Evolutionary conservation across 345 rosid genomes (phyloP).

Genomic region (Durio zibethinus): DNA sequence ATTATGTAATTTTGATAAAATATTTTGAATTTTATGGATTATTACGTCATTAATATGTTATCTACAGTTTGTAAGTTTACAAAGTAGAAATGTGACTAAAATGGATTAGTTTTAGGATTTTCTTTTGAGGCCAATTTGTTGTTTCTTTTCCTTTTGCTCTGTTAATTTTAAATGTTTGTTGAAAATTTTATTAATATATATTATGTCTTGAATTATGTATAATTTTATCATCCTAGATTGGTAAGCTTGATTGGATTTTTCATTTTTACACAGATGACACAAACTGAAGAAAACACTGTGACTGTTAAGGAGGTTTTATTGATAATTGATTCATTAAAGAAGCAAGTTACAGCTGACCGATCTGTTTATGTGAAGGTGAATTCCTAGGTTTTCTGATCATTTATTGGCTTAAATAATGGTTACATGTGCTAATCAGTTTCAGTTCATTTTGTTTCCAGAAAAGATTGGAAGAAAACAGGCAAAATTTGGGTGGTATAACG

Average conservation of each 20-base stretch:
- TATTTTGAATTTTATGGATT: not conserved
- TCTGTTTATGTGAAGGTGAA: conserved; percentile 60
- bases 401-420: not conserved
- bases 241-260: conserved; percentile 4
- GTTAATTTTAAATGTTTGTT: not conserved
- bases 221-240: not conserved
- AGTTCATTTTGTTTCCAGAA: conserved; percentile 40
- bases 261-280: conserved; percentile 22
- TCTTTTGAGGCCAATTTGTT: not conserved
- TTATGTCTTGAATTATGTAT: not conserved
- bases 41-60: not conserved
- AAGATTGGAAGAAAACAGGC: conserved; percentile 73
- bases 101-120: not conserved
- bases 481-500: conserved; percentile 54
- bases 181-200: not conserved
- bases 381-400: not conserved
- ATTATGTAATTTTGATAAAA: not conserved
- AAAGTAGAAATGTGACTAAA: not conserved
- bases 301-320: conserved; percentile 42
- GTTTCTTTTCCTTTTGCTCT: not conserved
- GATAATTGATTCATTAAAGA: conserved; percentile 17
- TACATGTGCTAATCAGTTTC: conserved; percentile 2
- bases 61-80: not conserved
- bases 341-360: conserved; percentile 62
- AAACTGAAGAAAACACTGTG: conserved; percentile 26